Percentiles rank a stretch among this genome's conserved stretches.
Conservation (phyloP, 345 rosid genomes). For the Rhodamnia rubescens region DNA sequence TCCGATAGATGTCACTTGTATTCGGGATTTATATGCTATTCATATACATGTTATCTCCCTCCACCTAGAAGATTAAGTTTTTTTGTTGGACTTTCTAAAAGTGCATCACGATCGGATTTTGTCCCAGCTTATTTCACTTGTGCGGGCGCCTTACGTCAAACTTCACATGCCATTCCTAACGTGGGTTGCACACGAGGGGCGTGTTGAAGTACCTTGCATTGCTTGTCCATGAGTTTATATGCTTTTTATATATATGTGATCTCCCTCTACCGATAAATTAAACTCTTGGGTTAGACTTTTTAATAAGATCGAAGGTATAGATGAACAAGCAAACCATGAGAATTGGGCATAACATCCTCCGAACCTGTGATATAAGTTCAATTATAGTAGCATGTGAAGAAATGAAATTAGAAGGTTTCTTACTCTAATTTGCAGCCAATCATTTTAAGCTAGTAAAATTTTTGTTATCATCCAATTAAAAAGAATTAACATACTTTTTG, state of each 20-base stretch:
- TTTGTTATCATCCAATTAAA: neutral
- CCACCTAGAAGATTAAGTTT: fast-evolving
- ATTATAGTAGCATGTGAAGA: neutral
- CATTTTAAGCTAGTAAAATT: neutral
- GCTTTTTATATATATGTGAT: neutral
- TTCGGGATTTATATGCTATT: neutral
- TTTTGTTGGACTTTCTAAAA: neutral
- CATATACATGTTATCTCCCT: fast-evolving
- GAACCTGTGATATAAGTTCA: neutral
- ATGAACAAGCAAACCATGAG: neutral
- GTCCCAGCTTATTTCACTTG: neutral
- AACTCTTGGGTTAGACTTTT: neutral
- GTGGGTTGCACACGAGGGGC: neutral
- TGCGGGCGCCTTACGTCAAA: neutral
- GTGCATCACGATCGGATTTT: neutral
- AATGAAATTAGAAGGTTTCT: neutral
- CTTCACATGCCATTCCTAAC: neutral
- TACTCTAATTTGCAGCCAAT: neutral
- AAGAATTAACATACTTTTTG: neutral
- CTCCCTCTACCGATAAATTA: neutral
- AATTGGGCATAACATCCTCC: neutral
- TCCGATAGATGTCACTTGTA: neutral
- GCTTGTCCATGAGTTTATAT: neutral
- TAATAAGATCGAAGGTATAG: neutral
- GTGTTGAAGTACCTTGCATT: neutral